These are phyloP conservation scores for Gossypium anomalum DNA, from an alignment of 345 rosid genomes.

Conservation along the genomic window DNA sequence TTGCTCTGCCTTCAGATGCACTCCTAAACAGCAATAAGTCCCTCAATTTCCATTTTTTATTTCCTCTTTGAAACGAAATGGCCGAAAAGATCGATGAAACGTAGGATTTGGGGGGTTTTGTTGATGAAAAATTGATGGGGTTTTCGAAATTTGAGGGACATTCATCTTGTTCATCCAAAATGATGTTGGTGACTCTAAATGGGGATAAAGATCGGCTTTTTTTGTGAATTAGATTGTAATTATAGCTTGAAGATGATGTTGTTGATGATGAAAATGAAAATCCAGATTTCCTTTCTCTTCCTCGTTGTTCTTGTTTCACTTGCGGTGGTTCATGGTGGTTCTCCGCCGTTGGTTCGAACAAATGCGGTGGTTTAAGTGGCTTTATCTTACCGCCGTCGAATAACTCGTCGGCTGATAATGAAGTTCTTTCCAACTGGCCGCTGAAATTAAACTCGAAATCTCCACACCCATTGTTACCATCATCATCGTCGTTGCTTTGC, in stretches of 20 bases:
- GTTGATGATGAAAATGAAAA: constrained; percentile 20
- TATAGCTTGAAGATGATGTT: constrained; percentile 20
- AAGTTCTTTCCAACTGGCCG: constrained; percentile 58
- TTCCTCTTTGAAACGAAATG: constrained; percentile 46
- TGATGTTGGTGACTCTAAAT: constrained; percentile 55
- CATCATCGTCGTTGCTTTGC: constrained; percentile 21
- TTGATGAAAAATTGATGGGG: constrained; percentile 20
- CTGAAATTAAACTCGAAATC: constrained; percentile 84
- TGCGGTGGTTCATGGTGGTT: constrained; percentile 18
- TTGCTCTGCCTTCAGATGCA: constrained; percentile 84
- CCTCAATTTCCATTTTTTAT: constrained; percentile 77
- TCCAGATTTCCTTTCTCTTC: constrained; percentile 23
- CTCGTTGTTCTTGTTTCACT: constrained; percentile 11
- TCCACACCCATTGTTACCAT: constrained; percentile 12
- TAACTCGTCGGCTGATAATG: constrained; percentile 85
- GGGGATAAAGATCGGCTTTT: constrained; percentile 82
- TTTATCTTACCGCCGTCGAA: constrained; percentile 81
- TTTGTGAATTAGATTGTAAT: constrained; percentile 33
- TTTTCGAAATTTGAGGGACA: constrained; percentile 14
- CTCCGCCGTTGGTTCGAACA: constrained; percentile 30
- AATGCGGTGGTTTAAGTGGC: constrained; percentile 52
- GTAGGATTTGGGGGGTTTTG: constrained; percentile 35
- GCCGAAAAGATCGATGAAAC: constrained; percentile 56
- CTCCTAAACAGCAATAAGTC: constrained; percentile 78
- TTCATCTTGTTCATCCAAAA: constrained; percentile 38